Percentiles rank a stretch among this genome's conserved stretches.
These are phyloP conservation scores for Podospora conica DNA, from an alignment of 495 filamentous ascomycete genomes.

Conservation along the genomic window DNA sequence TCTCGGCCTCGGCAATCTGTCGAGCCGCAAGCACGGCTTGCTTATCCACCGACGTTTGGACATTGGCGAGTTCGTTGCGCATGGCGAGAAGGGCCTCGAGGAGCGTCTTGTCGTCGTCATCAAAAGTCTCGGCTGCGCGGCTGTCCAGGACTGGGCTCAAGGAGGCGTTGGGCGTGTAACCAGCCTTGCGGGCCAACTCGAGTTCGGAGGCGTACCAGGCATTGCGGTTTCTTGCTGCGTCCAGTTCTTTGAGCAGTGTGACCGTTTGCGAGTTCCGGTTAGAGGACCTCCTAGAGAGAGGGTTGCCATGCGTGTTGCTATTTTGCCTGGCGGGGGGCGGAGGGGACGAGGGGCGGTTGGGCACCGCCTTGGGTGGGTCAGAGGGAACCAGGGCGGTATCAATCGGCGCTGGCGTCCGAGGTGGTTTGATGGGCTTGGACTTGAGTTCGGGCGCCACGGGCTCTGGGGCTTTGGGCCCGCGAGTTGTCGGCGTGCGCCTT, in stretches of 20 bases:
- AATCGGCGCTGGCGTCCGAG: slow-evolving; percentile 43
- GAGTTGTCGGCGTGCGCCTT: slow-evolving; percentile 54
- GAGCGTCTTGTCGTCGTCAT: slow-evolving; percentile 84
- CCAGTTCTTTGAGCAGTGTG: slow-evolving; percentile 71
- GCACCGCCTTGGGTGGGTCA: slow-evolving; percentile 38
- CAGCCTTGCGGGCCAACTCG: slow-evolving; percentile 78
- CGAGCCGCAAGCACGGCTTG: slow-evolving; percentile 80
- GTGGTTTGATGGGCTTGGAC: slow-evolving; percentile 28
- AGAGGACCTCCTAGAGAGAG: slow-evolving; percentile 43
- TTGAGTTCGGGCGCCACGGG: slow-evolving; percentile 26
- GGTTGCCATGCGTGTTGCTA: slow-evolving; percentile 47
- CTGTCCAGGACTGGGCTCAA: slow-evolving; percentile 71
- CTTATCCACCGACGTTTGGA: slow-evolving; percentile 80
- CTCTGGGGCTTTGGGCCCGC: slow-evolving; percentile 27
- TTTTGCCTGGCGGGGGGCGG: slow-evolving; percentile 46
- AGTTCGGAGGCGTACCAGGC: slow-evolving; percentile 97
- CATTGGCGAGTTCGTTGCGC: slow-evolving; percentile 72
- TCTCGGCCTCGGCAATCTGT: slow-evolving; percentile 86
- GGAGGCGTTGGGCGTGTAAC: slow-evolving; percentile 69
- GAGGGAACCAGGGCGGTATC: slow-evolving; percentile 36
- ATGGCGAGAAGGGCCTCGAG: slow-evolving; percentile 91
- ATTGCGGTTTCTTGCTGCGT: slow-evolving; percentile 73
- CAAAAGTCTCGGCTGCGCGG: slow-evolving; percentile 65
- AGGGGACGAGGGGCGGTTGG: slow-evolving; percentile 44
- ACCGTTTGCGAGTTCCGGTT: slow-evolving; percentile 54